phyloP scores from a whole-genome alignment of 2,329 filamentous ascomycete species.

The Metarhizium anisopliae region DNA sequence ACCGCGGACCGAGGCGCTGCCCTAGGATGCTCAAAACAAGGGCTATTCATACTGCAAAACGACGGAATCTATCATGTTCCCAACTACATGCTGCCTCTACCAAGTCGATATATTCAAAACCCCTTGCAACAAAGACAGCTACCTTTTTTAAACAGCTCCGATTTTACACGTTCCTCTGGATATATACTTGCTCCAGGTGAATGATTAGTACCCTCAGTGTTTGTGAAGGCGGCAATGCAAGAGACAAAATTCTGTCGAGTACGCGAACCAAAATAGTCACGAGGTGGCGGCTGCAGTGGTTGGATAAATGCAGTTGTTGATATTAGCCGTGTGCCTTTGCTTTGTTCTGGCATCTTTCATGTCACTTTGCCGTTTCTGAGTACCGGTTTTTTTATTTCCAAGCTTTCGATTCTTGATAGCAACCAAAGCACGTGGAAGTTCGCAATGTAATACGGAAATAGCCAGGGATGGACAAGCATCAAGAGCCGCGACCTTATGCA shows the following conservation, averaged over 20 bases:
- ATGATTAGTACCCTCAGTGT: slow-evolving; percentile 27
- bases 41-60: no score
- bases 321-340: slow-evolving; percentile 13
- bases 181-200: slow-evolving; percentile 26
- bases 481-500: neutral
- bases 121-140: no score
- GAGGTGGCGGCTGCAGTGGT: slow-evolving; percentile 4
- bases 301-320: slow-evolving; percentile 6
- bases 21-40: no score
- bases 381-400: neutral
- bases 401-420: neutral
- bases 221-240: no score
- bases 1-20: no score
- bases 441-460: no score
- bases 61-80: no score
- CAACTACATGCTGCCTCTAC: no score
- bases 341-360: no score
- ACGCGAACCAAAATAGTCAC: no score
- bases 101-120: no score
- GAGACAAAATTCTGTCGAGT: slow-evolving; percentile 25
- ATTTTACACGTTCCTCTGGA: slow-evolving; percentile 9
- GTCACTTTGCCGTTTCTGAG: neutral
- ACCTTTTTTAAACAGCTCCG: no score
- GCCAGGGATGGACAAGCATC: neutral
- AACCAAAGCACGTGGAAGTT: neutral